phyloP scores from a whole-genome alignment of 352 stramenopile genomes.

The Globisporangium heterothallicum region DNA sequence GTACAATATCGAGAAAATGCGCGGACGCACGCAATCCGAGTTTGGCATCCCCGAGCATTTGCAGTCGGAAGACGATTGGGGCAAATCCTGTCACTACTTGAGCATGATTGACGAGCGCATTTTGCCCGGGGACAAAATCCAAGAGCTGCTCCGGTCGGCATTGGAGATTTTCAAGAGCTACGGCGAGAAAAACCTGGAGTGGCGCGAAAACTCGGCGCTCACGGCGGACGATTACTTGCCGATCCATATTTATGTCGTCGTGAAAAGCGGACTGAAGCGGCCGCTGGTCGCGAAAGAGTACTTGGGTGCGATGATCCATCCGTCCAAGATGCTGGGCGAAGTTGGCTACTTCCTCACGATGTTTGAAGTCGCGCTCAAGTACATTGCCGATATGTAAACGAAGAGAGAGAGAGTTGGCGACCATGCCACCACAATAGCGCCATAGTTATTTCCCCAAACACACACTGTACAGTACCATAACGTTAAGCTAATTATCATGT shows the following conservation, averaged over 20 bases:
- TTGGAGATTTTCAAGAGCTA: constrained; percentile 80
- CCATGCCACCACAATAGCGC: neutral
- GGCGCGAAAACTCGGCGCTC: constrained; percentile 64
- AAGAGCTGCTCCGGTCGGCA: constrained; percentile 68
- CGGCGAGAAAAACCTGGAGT: constrained; percentile 74
- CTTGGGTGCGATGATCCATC: constrained; percentile 79
- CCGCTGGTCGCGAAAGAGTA: constrained; percentile 71
- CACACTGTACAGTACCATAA: constrained; percentile 5
- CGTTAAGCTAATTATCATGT: constrained; percentile 1
- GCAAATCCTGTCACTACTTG: constrained; percentile 72
- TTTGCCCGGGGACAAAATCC: constrained; percentile 71
- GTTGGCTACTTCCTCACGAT: constrained; percentile 86
- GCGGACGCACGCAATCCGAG: constrained; percentile 52
- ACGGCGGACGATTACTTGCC: constrained; percentile 81
- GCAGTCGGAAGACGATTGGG: constrained; percentile 74
- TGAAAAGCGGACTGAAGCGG: constrained; percentile 70
- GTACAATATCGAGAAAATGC: constrained; percentile 62
- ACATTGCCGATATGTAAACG: constrained; percentile 76
- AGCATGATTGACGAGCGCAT: constrained; percentile 81
- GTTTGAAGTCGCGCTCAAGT: constrained; percentile 85
- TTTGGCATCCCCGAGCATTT: constrained; percentile 76
- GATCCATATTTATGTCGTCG: constrained; percentile 84
- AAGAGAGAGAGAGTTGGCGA: neutral
- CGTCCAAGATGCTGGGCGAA: constrained; percentile 76
- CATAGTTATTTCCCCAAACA: too few relatives aligned